Evolutionary conservation across 495 filamentous ascomycete species (phyloP).

Genomic region (Hypoxylon lienhwacheense): DNA sequence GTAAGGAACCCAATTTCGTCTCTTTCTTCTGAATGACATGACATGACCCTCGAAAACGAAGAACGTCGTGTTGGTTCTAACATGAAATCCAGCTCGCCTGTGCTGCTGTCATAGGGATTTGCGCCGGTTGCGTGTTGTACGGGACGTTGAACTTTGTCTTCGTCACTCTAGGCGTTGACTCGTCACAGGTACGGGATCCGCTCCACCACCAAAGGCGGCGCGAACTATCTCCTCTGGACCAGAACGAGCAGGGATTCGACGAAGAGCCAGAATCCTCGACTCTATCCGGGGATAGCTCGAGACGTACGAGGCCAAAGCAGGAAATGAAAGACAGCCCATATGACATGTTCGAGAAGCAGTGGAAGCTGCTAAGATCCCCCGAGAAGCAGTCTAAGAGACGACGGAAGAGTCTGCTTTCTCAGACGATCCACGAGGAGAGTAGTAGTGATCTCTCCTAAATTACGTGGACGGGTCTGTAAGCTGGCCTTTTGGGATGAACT

Average conservation of each 20-base stretch:
- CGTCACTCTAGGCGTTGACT: slow-evolving; percentile 43
- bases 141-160: slow-evolving; percentile 46
- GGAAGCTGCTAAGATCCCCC: slow-evolving; percentile 30
- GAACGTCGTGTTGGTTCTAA: slow-evolving; percentile 13
- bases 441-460: slow-evolving; percentile 41
- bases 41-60: background rate
- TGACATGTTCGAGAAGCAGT: slow-evolving; percentile 30
- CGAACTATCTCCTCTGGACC: slow-evolving; percentile 26
- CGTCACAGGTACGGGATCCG: slow-evolving; percentile 23
- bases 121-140: slow-evolving; percentile 55
- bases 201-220: slow-evolving; percentile 2
- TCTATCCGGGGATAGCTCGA: slow-evolving; percentile 23
- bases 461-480: background rate
- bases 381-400: slow-evolving; percentile 38
- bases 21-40: background rate
- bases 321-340: slow-evolving; percentile 12
- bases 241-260: slow-evolving; percentile 39
- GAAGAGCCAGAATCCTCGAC: slow-evolving; percentile 10
- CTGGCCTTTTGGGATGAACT: background rate
- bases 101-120: slow-evolving; percentile 59
- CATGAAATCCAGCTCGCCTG: slow-evolving; percentile 51
- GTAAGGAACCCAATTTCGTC: slow-evolving; percentile 38
- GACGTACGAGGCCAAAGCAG: slow-evolving; percentile 7
- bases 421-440: slow-evolving; percentile 71
- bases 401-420: slow-evolving; percentile 50